phyloP scores from a whole-genome alignment of 1,139 yeast genomes.

The Geotrichum candidum region DNA sequence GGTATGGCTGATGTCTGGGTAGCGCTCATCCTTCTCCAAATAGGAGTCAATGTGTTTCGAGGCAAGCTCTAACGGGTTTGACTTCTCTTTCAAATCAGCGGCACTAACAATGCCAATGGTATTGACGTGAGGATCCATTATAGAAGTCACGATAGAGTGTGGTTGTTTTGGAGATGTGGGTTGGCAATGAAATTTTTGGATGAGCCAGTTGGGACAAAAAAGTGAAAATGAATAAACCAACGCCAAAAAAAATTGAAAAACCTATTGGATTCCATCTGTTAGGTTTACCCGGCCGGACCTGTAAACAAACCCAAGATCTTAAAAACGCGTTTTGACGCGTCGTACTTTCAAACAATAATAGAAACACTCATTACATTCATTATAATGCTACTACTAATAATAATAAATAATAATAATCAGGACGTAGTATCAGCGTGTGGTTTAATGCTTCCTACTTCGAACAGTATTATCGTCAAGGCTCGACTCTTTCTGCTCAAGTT shows the following conservation, averaged over 20 bases:
- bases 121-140: background rate
- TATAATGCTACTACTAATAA: background rate
- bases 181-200: background rate
- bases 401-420: background rate
- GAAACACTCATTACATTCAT: background rate
- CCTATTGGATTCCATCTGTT: background rate
- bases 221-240: background rate
- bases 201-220: background rate
- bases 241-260: background rate
- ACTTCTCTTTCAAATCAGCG: conserved; percentile 14
- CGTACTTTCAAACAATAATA: background rate
- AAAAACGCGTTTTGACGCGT: background rate
- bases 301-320: background rate
- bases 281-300: background rate
- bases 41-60: conserved; percentile 34
- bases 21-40: conserved; percentile 33
- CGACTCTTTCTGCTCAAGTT: conserved; percentile 19
- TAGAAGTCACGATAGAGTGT: background rate
- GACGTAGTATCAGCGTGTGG: background rate
- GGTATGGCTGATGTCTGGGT: conserved; percentile 37
- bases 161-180: background rate
- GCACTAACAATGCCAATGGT: conserved; percentile 14
- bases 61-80: conserved; percentile 33
- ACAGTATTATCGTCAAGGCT: background rate
- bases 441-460: background rate